Conservation (phyloP, 805 yeast species). For the Lachancea sp. region DNA sequence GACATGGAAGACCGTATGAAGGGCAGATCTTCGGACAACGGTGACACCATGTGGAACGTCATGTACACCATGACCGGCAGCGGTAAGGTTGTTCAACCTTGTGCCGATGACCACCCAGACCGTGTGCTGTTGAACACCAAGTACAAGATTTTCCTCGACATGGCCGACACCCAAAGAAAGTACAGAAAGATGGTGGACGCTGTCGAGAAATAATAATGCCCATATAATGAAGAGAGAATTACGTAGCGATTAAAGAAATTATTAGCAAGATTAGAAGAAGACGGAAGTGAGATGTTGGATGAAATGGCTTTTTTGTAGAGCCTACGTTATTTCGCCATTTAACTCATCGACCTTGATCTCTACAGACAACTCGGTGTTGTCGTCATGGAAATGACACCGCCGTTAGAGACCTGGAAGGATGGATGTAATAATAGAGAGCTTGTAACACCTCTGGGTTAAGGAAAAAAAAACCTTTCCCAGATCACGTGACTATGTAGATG, state of each 20-base stretch:
- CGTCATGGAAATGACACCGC: too few relatives aligned
- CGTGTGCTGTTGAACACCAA: slow-evolving; percentile 67
- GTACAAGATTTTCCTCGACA: slow-evolving; percentile 81
- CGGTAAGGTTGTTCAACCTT: slow-evolving; percentile 73
- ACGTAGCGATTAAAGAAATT: not conserved
- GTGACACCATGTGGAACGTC: slow-evolving; percentile 73
- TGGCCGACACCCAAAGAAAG: slow-evolving; percentile 71
- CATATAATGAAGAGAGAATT: not conserved
- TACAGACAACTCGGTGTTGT: too few relatives aligned
- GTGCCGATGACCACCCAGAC: slow-evolving; percentile 51
- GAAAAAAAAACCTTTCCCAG: not conserved
- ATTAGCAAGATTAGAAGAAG: not conserved
- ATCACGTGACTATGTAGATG: not conserved
- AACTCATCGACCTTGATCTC: too few relatives aligned
- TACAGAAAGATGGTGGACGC: slow-evolving; percentile 66
- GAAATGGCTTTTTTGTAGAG: too few relatives aligned
- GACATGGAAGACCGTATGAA: slow-evolving; percentile 33
- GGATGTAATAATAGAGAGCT: too few relatives aligned
- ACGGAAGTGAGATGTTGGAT: too few relatives aligned
- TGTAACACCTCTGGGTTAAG: too few relatives aligned
- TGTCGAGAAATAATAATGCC: slow-evolving; percentile 23
- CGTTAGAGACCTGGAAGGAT: too few relatives aligned
- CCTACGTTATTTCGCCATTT: too few relatives aligned
- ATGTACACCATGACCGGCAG: slow-evolving; percentile 82
- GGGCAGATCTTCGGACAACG: slow-evolving; percentile 29